Evolutionary conservation across 768 basidiomycete genomes (phyloP), one percentile per base, ranked within the genome.

Genomic region (Pisolithus albus): DNA sequence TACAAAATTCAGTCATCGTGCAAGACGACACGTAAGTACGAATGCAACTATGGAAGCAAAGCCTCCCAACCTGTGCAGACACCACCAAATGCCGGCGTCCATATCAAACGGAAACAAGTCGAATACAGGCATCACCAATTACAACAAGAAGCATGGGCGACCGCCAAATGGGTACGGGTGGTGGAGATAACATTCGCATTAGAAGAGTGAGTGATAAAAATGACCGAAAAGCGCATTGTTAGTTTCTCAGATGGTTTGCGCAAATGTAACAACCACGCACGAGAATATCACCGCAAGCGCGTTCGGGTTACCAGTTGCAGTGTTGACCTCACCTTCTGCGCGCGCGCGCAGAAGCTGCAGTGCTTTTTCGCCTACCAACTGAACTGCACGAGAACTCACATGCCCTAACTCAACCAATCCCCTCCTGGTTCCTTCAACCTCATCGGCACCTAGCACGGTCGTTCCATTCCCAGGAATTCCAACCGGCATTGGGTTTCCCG

Each of bases 241-340:
- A 30, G 45, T 43, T n/a, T 34, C 15, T 32, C 24, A 19, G 34
- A 34, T 15, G 34, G 5, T 34, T 15, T 15, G 34, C 11, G 34
- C 34, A 34, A 36, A 39, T 28, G 40, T 18, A 46, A 50, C 23
- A 18, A 15, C n/a, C 3, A 69, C 83, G 61, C 56, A 88, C 89
- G 84, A 73, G 63, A 92, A 90, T 30, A 92, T 80, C 59, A 90
- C 78, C 9, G 82, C 88, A 4, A 91, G 80, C n/a, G 88, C 83
- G 65, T 85, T 83, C 1, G 83, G 77, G 2, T 62, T 70, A 38
- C 46, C 49, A 30, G 52, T 50, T 49, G 46, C 37, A 7, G 28
- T 5, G 46, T 52, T 52, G 40, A 55, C 51, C 1, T 53, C 47
- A n/a, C 45, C 46, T 46, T 32, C 51, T 15, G 23, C 40, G 18